Evolutionary conservation across 2,329 filamentous ascomycete species (phyloP), one percentile per base, ranked within the genome.

Genomic region (Phialocephala sp.): DNA sequence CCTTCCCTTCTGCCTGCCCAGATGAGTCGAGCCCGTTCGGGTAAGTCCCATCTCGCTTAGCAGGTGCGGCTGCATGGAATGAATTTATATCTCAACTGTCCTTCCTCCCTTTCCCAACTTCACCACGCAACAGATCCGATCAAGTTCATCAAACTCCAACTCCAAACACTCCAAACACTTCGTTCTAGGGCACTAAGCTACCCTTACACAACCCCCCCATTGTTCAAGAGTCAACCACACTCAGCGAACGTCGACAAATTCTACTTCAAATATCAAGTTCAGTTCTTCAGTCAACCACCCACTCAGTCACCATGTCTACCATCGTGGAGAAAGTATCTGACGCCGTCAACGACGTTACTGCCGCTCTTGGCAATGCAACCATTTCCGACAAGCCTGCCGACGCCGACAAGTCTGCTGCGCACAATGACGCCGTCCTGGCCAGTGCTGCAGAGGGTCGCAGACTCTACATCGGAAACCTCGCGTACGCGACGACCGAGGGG

Each of bases 381-480:
- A 80, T 90, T 80, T 83, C 84, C 79, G 85, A 89, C 78, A 75
- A 72, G 74, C 72, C 75, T 67, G 70, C 73, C 37, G 72, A 67
- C 60, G 66, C 64, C 27, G 65, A 65, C 61, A 69, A 65, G 57
- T 64, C 66, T 22, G 73, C 78, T 73, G 80, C 90, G 77, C 87
- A 91, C 83, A 91, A 92, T 80, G 93, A 97, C 82, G 93, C 94
- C 81, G 93, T 95, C 79, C 90, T 95, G 81, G 93, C 93, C 84
- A 97, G 93, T 85, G 95, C 95, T 82, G 94, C 94, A 83, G 95
- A 99, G 87, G 94, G 95, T 82, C 93, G 95, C 86, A 93, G 95
- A 85, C 91, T 99, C 78, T 99, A 99, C 86, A 98, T 99, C 86
- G 95, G 95, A 87, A 99, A 99, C 88, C 92, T 99, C 89, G 95